Evolutionary conservation across 441 rosid genomes (phyloP).

Genomic region (Populus trichocarpa): DNA sequence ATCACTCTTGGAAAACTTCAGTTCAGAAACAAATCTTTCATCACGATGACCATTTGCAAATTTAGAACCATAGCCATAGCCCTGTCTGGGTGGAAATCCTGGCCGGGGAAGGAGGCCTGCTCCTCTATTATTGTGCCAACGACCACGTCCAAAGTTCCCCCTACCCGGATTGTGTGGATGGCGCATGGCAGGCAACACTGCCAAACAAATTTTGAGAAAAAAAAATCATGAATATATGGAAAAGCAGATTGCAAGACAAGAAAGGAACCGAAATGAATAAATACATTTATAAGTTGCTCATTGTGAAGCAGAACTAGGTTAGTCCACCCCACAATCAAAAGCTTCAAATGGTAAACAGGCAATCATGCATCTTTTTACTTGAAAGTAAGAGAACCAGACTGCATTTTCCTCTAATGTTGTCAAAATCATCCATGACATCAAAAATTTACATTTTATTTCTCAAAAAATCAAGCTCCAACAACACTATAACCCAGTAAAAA

Average conservation of each 20-base stretch:
- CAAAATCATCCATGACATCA: neutral
- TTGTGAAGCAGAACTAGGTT: neutral
- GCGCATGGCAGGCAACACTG: constrained; percentile 69
- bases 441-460: no score
- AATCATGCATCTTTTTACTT: neutral
- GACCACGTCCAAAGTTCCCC: constrained; percentile 74
- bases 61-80: constrained; percentile 62
- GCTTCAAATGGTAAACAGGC: neutral
- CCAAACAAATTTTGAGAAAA: constrained; percentile 15
- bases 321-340: neutral
- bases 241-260: neutral
- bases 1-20: constrained; percentile 77
- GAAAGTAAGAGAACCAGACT: neutral
- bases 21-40: constrained; percentile 88
- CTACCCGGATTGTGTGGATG: constrained; percentile 53
- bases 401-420: neutral
- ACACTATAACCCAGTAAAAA: neutral
- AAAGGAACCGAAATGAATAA: neutral
- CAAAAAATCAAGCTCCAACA: neutral
- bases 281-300: neutral
- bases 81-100: constrained; percentile 71
- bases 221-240: neutral
- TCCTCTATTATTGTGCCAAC: constrained; percentile 88
- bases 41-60: constrained; percentile 73
- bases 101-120: constrained; percentile 92